A percentile compares a stretch with the other conserved stretches of the same genome.
Conservation (phyloP, 345 rosid genomes). For the Populus tremula region DNA sequence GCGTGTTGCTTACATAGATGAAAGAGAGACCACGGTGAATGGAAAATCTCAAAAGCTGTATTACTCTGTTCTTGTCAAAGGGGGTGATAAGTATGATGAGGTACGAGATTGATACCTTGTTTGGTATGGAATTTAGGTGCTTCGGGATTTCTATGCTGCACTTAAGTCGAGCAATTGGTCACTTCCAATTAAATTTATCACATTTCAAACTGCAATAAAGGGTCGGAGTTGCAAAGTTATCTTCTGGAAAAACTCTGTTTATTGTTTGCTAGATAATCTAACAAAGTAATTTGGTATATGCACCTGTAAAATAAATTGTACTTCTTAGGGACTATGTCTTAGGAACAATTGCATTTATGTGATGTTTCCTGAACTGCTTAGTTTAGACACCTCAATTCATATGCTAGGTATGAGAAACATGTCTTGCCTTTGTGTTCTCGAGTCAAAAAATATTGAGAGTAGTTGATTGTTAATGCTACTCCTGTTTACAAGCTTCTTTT, state of each 20-base stretch:
- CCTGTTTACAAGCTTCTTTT: background rate
- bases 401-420: background rate
- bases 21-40: slow-evolving; percentile 60
- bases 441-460: background rate
- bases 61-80: slow-evolving; percentile 93
- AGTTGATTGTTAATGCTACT: background rate
- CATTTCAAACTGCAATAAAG: background rate
- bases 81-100: slow-evolving; percentile 70
- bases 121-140: background rate
- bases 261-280: background rate
- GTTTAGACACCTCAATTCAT: background rate
- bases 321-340: background rate
- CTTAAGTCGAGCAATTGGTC: background rate
- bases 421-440: background rate
- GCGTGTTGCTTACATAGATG: slow-evolving; percentile 92
- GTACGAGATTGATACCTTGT: slow-evolving; percentile 38
- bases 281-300: background rate
- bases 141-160: background rate
- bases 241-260: background rate
- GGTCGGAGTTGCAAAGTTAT: background rate
- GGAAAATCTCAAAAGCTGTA: slow-evolving; percentile 53
- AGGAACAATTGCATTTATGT: background rate
- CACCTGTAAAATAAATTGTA: background rate
- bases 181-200: slow-evolving; percentile 1
- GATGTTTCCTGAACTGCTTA: background rate